Evolutionary conservation across 106 monocot genomes (phyloP).

Genomic region (Chionographis japonica): DNA sequence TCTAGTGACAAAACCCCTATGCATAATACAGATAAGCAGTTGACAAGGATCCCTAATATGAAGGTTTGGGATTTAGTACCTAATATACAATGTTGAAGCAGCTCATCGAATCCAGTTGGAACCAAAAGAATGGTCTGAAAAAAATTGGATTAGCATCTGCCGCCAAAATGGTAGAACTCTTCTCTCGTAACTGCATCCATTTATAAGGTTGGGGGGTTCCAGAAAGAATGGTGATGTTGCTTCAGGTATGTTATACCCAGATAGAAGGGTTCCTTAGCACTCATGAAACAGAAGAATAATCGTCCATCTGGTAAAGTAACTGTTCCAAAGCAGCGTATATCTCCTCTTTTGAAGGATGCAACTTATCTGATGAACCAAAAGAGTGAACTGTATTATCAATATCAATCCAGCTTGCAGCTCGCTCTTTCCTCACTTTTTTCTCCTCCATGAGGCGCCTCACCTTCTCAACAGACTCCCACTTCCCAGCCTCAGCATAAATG

Average conservation of each 20-base stretch:
- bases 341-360: constrained; percentile 17
- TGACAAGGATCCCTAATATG: no score
- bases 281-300: constrained; percentile 20
- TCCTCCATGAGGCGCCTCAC: constrained; percentile 42
- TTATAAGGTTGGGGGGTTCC: constrained; percentile 1
- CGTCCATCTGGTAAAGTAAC: constrained; percentile 21
- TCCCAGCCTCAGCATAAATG: constrained; percentile 40
- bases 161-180: not conserved
- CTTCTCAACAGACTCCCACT: constrained; percentile 41
- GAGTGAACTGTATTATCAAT: constrained; percentile 32
- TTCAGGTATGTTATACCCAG: not conserved
- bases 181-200: not conserved
- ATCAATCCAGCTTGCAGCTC: constrained; percentile 45
- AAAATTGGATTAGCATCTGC: constrained; percentile 1
- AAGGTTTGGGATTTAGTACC: not conserved
- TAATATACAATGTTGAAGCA: constrained; percentile 5
- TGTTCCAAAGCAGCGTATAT: constrained; percentile 11
- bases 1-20: no score
- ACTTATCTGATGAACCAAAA: constrained; percentile 18
- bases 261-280: not conserved
- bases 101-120: not conserved
- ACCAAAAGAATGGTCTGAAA: constrained; percentile 3
- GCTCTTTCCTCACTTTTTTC: constrained; percentile 42
- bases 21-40: no score
- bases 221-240: not conserved